A percentile compares a stretch with the other conserved stretches of the same genome.
phyloP scores from a whole-genome alignment of 2,329 filamentous ascomycete species.

The Ceratocystis harringtonii region DNA sequence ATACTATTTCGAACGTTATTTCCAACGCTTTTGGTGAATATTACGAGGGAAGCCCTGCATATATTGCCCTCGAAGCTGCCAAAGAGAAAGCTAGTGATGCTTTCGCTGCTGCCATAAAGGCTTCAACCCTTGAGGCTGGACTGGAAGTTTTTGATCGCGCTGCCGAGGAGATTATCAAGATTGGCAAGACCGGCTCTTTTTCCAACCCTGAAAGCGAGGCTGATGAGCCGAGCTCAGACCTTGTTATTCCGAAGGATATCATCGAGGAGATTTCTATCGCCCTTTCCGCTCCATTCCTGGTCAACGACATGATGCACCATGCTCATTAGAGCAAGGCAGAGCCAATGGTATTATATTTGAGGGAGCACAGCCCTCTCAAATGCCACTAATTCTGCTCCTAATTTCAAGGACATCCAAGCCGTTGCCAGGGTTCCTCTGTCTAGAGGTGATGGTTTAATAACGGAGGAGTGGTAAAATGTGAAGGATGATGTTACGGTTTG shows the following conservation, averaged over 20 bases:
- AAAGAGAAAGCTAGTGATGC: not conserved
- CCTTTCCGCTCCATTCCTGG: too few relatives aligned
- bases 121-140: not conserved
- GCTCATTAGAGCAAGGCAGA: too few relatives aligned
- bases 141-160: not conserved
- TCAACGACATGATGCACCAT: too few relatives aligned
- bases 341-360: too few relatives aligned
- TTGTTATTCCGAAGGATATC: too few relatives aligned
- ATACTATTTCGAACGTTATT: not conserved
- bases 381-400: too few relatives aligned
- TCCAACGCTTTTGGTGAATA: not conserved
- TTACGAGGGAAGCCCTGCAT: not conserved
- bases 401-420: too few relatives aligned
- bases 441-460: too few relatives aligned
- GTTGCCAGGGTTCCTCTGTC: too few relatives aligned
- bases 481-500: not conserved
- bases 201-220: not conserved
- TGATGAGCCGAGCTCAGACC: not conserved
- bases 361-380: too few relatives aligned
- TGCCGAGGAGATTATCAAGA: not conserved
- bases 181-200: not conserved
- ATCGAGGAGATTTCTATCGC: not conserved
- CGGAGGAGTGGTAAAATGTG: too few relatives aligned
- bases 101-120: not conserved
- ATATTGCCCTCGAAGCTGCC: not conserved